Evolutionary conservation across 306 rosid genomes (phyloP).

Genomic region (apple (Malus domestica)): DNA sequence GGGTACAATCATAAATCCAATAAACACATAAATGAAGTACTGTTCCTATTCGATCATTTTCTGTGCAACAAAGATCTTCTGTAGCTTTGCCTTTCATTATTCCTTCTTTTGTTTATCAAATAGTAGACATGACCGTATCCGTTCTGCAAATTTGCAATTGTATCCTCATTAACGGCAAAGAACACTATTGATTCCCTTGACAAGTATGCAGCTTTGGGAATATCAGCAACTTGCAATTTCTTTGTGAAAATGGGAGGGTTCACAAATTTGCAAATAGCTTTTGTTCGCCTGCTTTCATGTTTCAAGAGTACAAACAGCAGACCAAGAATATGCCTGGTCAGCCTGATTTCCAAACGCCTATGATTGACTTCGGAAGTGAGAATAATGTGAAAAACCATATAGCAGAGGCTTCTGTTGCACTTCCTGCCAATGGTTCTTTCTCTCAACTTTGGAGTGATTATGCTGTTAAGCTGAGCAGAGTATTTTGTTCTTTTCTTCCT

Average conservation of each 20-base stretch:
- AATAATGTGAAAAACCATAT: constrained; percentile 24
- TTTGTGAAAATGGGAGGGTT: constrained; percentile 86
- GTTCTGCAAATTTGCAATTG: constrained; percentile 1
- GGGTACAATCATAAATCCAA: not conserved
- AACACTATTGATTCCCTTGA: constrained; percentile 36
- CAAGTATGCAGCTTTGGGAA: constrained; percentile 66
- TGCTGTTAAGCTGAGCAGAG: constrained; percentile 55
- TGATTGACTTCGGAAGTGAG: constrained; percentile 33
- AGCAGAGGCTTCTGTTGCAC: constrained; percentile 30
- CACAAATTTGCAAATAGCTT: constrained; percentile 94
- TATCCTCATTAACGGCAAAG: not conserved
- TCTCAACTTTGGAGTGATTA: constrained; percentile 64
- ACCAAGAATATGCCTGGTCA: constrained; percentile 29
- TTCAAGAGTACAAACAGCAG: constrained; percentile 65
- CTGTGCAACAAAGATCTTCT: not conserved
- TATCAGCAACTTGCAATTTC: constrained; percentile 72
- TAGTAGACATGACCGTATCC: constrained; percentile 10
- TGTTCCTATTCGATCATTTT: not conserved
- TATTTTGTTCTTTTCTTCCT: constrained; percentile 86
- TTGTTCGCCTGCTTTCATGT: constrained; percentile 85
- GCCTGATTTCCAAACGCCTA: constrained; percentile 29
- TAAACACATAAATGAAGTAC: not conserved
- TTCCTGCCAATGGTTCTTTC: constrained; percentile 35
- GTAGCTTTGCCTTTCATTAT: not conserved
- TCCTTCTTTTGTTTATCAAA: not conserved